Evolutionary conservation across 805 yeast species (phyloP), one percentile per base, ranked within the genome.

Genomic region (Myxozyma neotropica): DNA sequence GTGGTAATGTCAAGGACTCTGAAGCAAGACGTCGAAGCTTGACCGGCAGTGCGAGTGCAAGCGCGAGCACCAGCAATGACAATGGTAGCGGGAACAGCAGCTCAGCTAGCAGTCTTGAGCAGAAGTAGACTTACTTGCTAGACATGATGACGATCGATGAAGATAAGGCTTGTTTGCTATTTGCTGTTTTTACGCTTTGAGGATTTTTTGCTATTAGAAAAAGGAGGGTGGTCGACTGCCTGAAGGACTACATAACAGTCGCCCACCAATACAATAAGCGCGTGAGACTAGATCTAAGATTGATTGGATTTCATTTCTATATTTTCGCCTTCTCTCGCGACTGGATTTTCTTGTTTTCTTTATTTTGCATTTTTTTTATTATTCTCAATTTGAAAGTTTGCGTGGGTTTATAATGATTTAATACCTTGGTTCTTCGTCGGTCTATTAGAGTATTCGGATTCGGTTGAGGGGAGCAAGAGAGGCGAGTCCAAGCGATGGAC

Each of bases 51-150:
- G 64, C 64, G 5, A 57, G 62, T 21, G 65, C 65, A 24, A 56
- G 61, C 19, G 64, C 64, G 43, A 61, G 62, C 47, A 58, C 61
- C 12, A 57, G 53, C 52, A 53, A 53, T 29, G 64, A 29, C 43
- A 53, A 61, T 29, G 62, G 61, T 21, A 57, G 62, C 36, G 65
- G 65, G 29, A 43, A 61, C 38, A 57, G 62, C 50, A 55, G 61
- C 21, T 62, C 66, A 10, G 60, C 66, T 10, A 62, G 66, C 46
- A 58, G 64, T 40, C 57, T 59, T 5, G 66, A 62, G 49, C 66
- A 62, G 50, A 57, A 59, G 27, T 60, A 23, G n/a, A 15, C 21
- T n/a, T 38, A 17, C n/a, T 4, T 19, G n/a, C 7, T 8, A 29
- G 43, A 46, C 27, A 36, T 36, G 51, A 47, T n/a, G 29, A 35